Evolutionary conservation across 106 monocot species (phyloP), one percentile per base, ranked within the genome.

Genomic region (Apostasia shenzhenica): DNA sequence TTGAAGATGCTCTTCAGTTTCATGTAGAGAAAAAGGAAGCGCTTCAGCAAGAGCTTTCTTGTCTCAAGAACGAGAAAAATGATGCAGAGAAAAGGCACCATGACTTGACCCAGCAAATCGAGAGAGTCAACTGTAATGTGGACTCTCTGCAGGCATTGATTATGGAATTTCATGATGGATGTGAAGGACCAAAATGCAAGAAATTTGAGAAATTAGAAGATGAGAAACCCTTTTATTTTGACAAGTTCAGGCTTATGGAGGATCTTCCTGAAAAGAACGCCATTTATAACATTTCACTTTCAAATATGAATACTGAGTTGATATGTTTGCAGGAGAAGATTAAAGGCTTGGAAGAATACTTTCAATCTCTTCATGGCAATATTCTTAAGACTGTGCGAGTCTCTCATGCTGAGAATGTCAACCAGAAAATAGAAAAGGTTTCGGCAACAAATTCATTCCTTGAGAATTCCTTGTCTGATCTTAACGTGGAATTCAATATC

Each of bases 1-100:
- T 82, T 46, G 77, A 82, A 64, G 67, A 83, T 66, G 80, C 83
- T 69, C 56, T 76, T 41, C 58, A 45, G 2, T n/a, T 70, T 10
- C 72, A 73, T 63, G 14, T 76, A 37, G 78, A 90, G 14, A 83
- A 85, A 69, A 90, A 78, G 63, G 70, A 76, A 45, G 40, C 46
- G 67, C 75, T 79, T 68, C 76, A 72, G 71, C 47, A 71, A 59
- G 84, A 85, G 49, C 48, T 88, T 65, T 62, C 26, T 52, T 67
- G 10, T 71, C 51, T 82, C 11, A 79, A 81, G 63, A 70, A 79
- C 41, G 77, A 77, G 44, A 67, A 8, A 55, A 76, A 47, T 59
- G 76, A 74, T 67, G 65, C 76, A 44, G 88, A 79, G 5, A 50
- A 41, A 49, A 79, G 62, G 26, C 67, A 85, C 47, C 10, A 45